Evolutionary conservation across 371 early-diverging fungal species (phyloP), one percentile per base, ranked within the genome.

Genomic region (Chytridium lagenaria): DNA sequence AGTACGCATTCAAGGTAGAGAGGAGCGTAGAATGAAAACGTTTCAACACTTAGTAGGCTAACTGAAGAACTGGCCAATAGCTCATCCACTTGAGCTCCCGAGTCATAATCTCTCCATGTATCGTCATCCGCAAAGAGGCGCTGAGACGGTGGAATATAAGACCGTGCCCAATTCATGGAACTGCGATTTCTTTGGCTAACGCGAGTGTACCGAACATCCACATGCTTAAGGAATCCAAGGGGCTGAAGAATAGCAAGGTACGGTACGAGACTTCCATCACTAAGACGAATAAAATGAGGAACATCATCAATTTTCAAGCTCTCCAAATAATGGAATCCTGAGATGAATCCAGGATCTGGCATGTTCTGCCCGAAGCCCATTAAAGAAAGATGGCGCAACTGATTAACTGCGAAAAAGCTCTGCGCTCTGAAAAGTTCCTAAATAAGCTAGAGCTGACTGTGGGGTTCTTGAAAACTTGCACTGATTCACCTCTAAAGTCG

Each of bases 241-340:
- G 55, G 55, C 5, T 52, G n/a, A 5, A 52, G 26, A 52, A 52
- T 7, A 5, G 55, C 55, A 10, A 26, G 26, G 26, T 15, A 52
- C n/a, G 55, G 12, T 12, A 52, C 26, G 5, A 23, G 5, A 26
- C n/a, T 26, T 10, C 55, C 55, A 52, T 52, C 5, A 5, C 55
- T 5, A 52, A 26, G 26, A 12, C 5, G 7, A 10, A 52, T 26
- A 22, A 26, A 52, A 26, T 52, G 70, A 19, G 70, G 59, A 34
- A 72, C 31, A 59, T 72, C 73, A 37, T 72, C 73, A 23, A 72
- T 22, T 59, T 68, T 72, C 55, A 72, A 68, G 2, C 34, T 1
- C 7, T 57, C 34, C 3, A 72, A 40, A 5, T 1, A 1, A 34
- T 7, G 12, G 12, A 51, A 57, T 37, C 28, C 2, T 1, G 59